phyloP scores from a whole-genome alignment of 129 eudicot species.

The Mikania micrantha region DNA sequence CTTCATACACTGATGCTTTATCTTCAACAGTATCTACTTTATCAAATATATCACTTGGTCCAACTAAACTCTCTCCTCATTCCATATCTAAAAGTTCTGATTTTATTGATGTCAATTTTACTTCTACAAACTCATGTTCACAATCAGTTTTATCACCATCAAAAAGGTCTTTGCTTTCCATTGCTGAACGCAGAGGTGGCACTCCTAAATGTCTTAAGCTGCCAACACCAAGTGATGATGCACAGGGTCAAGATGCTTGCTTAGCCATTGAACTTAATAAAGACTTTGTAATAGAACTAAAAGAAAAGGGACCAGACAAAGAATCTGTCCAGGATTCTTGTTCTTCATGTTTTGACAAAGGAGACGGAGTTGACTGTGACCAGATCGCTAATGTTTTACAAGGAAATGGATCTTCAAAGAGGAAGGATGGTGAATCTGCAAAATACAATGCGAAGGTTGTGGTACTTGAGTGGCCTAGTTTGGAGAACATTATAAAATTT shows the following conservation, averaged over 20 bases:
- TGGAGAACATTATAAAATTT: constrained; percentile 41
- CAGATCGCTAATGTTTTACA: constrained; percentile 7
- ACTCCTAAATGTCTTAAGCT: constrained; percentile 45
- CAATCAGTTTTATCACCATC: constrained; percentile 35
- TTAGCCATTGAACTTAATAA: constrained; percentile 11
- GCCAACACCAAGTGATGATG: constrained; percentile 38
- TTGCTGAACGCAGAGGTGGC: constrained; percentile 87
- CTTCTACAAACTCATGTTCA: constrained; percentile 31
- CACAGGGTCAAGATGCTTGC: constrained; percentile 15
- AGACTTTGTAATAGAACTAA: constrained; percentile 9
- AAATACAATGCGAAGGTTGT: constrained; percentile 17
- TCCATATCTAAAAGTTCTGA: constrained; percentile 58
- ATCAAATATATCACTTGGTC: constrained; percentile 46
- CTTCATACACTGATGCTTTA: constrained; percentile 19
- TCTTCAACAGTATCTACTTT: constrained; percentile 33
- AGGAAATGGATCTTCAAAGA: constrained; percentile 17
- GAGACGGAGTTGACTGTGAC: constrained; percentile 1
- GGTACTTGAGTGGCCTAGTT: constrained; percentile 59
- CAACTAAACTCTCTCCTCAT: constrained; percentile 56
- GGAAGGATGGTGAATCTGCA: constrained; percentile 15
- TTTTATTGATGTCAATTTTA: constrained; percentile 56
- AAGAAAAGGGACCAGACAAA: constrained; percentile 15
- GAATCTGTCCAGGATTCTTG: constrained; percentile 24
- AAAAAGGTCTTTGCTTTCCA: constrained; percentile 49
- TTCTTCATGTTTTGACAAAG: constrained; percentile 14